These are phyloP conservation scores for Euphorbia schlechtendalii DNA, from an alignment of 441 rosid genomes.

Conservation along the genomic window DNA sequence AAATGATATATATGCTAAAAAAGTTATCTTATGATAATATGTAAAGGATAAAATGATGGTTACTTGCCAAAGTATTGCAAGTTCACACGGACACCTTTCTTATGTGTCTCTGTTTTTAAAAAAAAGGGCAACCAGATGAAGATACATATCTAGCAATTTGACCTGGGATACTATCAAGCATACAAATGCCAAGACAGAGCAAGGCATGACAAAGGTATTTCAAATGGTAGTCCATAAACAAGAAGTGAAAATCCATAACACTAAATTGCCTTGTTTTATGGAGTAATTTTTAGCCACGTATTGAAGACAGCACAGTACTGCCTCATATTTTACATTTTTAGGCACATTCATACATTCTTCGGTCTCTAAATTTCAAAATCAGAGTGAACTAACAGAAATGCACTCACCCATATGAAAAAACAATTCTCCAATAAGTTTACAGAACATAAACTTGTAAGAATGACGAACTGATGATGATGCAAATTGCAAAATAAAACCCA, in stretches of 20 bases:
- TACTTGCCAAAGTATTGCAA: too few relatives aligned
- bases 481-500: neutral
- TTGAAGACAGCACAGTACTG: neutral
- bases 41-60: too few relatives aligned
- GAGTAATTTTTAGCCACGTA: neutral
- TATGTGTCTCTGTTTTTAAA: too few relatives aligned
- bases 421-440: neutral
- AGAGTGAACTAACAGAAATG: neutral
- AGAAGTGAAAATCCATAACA: neutral
- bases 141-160: neutral
- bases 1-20: too few relatives aligned
- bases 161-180: neutral
- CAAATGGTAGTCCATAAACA: neutral
- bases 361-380: neutral
- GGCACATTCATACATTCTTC: neutral
- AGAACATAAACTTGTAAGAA: neutral
- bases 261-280: neutral
- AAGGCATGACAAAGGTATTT: neutral
- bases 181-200: neutral
- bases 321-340: neutral
- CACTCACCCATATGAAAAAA: neutral
- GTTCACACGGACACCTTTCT: too few relatives aligned
- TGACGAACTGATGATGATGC: too few relatives aligned
- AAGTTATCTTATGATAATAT: too few relatives aligned
- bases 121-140: neutral